Conservation (phyloP, 192 early-diverging fungal genomes). For the Pilobolus umbonatus region DNA sequence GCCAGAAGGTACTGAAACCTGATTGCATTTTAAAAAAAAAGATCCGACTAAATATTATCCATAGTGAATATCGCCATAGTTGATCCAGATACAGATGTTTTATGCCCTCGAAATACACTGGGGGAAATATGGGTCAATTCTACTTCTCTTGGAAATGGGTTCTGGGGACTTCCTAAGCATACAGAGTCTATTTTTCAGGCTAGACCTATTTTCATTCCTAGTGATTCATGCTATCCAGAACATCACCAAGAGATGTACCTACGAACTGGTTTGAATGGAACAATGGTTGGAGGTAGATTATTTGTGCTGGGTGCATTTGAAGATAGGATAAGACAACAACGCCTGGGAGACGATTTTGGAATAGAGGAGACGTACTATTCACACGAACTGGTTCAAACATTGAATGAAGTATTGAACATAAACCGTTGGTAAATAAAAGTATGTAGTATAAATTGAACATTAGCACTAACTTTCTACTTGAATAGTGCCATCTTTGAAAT, state of each 20-base stretch:
- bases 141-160: constrained; percentile 64
- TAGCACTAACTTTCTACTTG: constrained; percentile 6
- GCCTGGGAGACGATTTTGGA: constrained; percentile 23
- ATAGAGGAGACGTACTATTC: constrained; percentile 36
- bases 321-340: constrained; percentile 64
- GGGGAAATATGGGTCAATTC: constrained; percentile 87
- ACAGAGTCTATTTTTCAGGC: constrained; percentile 72
- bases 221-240: constrained; percentile 45
- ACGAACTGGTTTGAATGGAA: constrained; percentile 73
- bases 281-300: constrained; percentile 62
- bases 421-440: constrained; percentile 39
- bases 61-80: constrained; percentile 70
- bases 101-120: constrained; percentile 68
- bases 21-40: background rate
- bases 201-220: constrained; percentile 48
- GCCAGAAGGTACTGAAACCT: constrained; percentile 41
- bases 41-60: background rate
- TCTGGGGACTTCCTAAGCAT: constrained; percentile 74
- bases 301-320: constrained; percentile 75
- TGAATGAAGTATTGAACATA: constrained; percentile 21
- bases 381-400: constrained; percentile 31
- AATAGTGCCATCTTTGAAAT: constrained; percentile 61
- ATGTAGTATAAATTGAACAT: background rate
- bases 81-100: constrained; percentile 71
- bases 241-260: constrained; percentile 63